These are phyloP conservation scores for Ceraceosorus bombacis DNA, from an alignment of 1,284 basidiomycete species.

Conservation along the genomic window DNA sequence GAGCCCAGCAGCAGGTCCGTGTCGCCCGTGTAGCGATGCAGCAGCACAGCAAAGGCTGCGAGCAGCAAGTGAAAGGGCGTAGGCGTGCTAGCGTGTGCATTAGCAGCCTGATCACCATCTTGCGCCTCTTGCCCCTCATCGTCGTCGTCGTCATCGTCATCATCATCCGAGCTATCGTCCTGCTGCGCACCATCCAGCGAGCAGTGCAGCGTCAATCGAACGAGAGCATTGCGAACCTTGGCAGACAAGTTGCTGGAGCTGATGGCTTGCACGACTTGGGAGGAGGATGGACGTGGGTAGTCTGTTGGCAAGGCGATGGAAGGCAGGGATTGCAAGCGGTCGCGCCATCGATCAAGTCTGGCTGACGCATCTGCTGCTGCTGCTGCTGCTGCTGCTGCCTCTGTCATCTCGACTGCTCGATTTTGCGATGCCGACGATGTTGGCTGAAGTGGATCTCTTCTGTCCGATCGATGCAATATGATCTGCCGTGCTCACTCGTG, in stretches of 20 bases:
- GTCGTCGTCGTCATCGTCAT: conserved; percentile 15
- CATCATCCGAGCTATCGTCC: conserved; percentile 50
- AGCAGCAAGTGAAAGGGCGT: conserved; percentile 87
- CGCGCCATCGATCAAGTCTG: conserved; percentile 36
- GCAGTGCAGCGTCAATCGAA: conserved; percentile 62
- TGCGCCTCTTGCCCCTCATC: conserved; percentile 9
- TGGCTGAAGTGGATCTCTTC: no score
- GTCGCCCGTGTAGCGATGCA: conserved; percentile 94
- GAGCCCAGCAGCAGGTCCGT: conserved; percentile 89
- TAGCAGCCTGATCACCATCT: conserved; percentile 5
- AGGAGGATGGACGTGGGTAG: conserved; percentile 70
- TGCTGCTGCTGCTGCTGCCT: neutral
- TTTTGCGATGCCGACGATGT: no score
- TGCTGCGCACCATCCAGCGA: conserved; percentile 53
- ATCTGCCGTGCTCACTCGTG: no score
- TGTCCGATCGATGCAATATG: no score
- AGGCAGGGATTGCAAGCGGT: conserved; percentile 60
- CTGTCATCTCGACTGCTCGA: neutral
- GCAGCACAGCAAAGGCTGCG: conserved; percentile 77
- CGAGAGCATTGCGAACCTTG: conserved; percentile 31
- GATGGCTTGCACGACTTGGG: conserved; percentile 41
- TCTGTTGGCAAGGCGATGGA: conserved; percentile 91
- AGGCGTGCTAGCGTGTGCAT: conserved; percentile 49
- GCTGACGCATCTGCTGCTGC: conserved; percentile 12
- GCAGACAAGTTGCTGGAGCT: conserved; percentile 31